phyloP scores from a whole-genome alignment of 2,329 filamentous ascomycete genomes.

The Phaeophleospora eucalypticola region DNA sequence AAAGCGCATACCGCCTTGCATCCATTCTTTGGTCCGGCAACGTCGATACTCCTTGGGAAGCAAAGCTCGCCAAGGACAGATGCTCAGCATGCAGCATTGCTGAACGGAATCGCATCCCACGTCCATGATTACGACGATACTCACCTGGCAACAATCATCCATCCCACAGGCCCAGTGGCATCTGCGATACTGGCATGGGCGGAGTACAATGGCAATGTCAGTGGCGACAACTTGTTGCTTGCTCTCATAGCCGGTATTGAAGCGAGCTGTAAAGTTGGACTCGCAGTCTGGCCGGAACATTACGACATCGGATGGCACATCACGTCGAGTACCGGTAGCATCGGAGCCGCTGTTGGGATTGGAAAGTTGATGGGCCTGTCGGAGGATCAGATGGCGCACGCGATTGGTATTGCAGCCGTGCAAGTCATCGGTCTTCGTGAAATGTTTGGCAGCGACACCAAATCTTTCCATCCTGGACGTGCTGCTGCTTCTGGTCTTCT shows the following conservation, averaged over 20 bases:
- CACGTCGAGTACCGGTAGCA: slow-evolving; percentile 49
- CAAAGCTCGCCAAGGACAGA: slow-evolving; percentile 36
- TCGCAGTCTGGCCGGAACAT: slow-evolving; percentile 52
- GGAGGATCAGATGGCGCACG: slow-evolving; percentile 42
- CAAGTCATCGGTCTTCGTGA: slow-evolving; percentile 53
- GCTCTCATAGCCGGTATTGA: slow-evolving; percentile 52
- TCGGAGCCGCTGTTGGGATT: slow-evolving; percentile 52
- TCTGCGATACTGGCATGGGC: slow-evolving; percentile 48
- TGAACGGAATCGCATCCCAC: slow-evolving; percentile 55
- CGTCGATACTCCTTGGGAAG: slow-evolving; percentile 35
- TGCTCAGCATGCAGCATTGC: slow-evolving; percentile 48
- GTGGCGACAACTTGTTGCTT: slow-evolving; percentile 46
- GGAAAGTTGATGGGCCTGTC: slow-evolving; percentile 45
- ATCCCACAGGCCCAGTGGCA: slow-evolving; percentile 51
- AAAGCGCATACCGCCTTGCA: slow-evolving; percentile 37
- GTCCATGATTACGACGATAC: slow-evolving; percentile 57
- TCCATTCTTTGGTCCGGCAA: slow-evolving; percentile 37
- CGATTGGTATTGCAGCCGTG: slow-evolving; percentile 51
- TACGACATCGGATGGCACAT: slow-evolving; percentile 57
- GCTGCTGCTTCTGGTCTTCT: slow-evolving; percentile 52
- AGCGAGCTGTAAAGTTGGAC: slow-evolving; percentile 50
- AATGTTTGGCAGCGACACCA: slow-evolving; percentile 55
- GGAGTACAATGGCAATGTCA: slow-evolving; percentile 35
- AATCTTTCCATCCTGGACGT: slow-evolving; percentile 53
- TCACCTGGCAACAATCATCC: slow-evolving; percentile 54